Evolutionary conservation across 345 rosid species (phyloP).

Genomic region (Diplotaxis tenuifolia): DNA sequence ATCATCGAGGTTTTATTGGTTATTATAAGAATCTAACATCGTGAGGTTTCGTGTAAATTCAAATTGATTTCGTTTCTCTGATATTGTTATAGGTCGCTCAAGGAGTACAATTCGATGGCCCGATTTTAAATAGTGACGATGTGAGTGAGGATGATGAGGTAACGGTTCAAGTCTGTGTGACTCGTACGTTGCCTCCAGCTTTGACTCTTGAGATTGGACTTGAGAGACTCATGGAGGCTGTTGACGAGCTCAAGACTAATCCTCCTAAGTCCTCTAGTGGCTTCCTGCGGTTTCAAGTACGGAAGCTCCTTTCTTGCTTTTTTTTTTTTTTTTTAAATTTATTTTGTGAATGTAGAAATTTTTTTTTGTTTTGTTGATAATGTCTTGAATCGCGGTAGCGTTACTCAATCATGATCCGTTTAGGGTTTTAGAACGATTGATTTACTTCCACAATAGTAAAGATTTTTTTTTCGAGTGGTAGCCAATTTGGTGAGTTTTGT

Average conservation of each 20-base stretch:
- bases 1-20: conserved; percentile 8
- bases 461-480: too few relatives aligned
- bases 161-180: conserved; percentile 62
- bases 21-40: neutral
- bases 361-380: neutral
- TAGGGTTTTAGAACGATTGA: too few relatives aligned
- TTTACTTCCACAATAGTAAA: too few relatives aligned
- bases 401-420: too few relatives aligned
- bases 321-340: too few relatives aligned
- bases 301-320: neutral
- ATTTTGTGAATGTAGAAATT: neutral
- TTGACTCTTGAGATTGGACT: conserved; percentile 74
- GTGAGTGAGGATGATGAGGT: conserved; percentile 47
- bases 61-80: neutral
- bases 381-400: too few relatives aligned
- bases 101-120: conserved; percentile 64
- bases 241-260: conserved; percentile 55
- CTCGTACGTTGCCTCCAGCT: conserved; percentile 73
- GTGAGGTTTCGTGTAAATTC: neutral
- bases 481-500: too few relatives aligned
- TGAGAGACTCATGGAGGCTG: conserved; percentile 51
- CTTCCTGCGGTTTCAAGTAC: conserved; percentile 72
- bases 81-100: conserved; percentile 35
- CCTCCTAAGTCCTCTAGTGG: conserved; percentile 62
- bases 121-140: conserved; percentile 38